Evolutionary conservation across 2,329 filamentous ascomycete genomes (phyloP), one percentile per base, ranked within the genome.

Genomic region (Fusarium temperatum): DNA sequence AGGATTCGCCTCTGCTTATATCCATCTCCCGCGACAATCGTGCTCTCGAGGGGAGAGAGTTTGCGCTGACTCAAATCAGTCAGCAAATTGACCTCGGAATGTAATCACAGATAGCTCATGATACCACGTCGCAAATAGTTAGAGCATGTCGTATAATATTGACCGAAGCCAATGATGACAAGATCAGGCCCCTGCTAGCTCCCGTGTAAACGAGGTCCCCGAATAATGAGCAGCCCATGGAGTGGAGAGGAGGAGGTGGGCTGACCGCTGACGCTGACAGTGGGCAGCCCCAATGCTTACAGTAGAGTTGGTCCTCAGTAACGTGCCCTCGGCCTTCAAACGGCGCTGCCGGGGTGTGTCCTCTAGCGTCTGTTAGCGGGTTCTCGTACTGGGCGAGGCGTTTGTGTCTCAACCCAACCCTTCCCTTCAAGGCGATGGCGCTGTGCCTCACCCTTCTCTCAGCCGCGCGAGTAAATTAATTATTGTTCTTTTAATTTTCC

Each of bases 131-230:
- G 48, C 42, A 45, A 42, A 28, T 18, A 47, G 30, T 51, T 60
- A 65, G 47, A 42, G 24, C 61, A 57, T 44, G 51, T 68, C 59
- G 63, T 70, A 73, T 66, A 48, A 10, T 30, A n/a, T 30, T n/a
- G 51, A n/a, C 11, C 51, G 26, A 55, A n/a, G 28, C 35, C 51
- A 32, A 59, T 32, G 42, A 42, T 58, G 35, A 13, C 36, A 45
- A 61, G 67, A 61, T 66, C 44, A 13, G 15, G 14, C 54, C 66
- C 66, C 67, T 70, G 61, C 61, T 70, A 70, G 68, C 24, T 71
- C 54, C 61, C 66, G 48, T 70, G 50, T 66, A 66, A 59, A 70
- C 68, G 68, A 70, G 66, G 67, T 70, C 54, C 38, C 66, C 65
- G 48, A 68, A 41, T 39, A 32, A 8, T 18, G 45, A 14, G 35